Conservation (phyloP, 192 early-diverging fungal species). For the Mycoemilia scoparia region DNA sequence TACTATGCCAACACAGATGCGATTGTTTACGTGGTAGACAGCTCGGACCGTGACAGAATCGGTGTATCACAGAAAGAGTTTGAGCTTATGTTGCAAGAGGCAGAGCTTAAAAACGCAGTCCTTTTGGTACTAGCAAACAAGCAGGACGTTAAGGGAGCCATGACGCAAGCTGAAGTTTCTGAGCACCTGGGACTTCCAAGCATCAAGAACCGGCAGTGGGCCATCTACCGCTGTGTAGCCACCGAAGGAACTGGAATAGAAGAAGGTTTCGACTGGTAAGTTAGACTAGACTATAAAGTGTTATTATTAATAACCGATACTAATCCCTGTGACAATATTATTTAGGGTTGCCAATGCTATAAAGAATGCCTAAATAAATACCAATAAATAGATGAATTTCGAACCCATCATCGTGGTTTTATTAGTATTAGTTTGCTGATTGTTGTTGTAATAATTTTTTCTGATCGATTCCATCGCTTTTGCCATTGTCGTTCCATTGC, state of each 20-base stretch:
- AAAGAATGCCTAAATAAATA: slow-evolving; percentile 8
- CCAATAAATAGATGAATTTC: no score
- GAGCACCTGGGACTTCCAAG: slow-evolving; percentile 66
- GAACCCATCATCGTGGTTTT: no score
- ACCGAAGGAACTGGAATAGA: slow-evolving; percentile 85
- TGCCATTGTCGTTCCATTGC: no score
- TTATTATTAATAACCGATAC: no score
- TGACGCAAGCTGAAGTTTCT: slow-evolving; percentile 75
- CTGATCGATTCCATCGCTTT: no score
- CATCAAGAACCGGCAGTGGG: slow-evolving; percentile 81
- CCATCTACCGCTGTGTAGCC: slow-evolving; percentile 85
- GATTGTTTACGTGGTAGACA: slow-evolving; percentile 95
- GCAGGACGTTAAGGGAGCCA: slow-evolving; percentile 90
- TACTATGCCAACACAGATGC: slow-evolving; percentile 99
- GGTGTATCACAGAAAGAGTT: slow-evolving; percentile 76
- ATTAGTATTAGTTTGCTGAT: no score
- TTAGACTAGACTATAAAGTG: no score
- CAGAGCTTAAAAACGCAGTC: slow-evolving; percentile 74
- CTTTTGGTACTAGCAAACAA: slow-evolving; percentile 95
- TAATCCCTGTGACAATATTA: no score
- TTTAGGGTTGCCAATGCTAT: slow-evolving; percentile 25
- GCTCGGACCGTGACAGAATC: slow-evolving; percentile 77
- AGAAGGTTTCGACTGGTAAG: slow-evolving; percentile 86
- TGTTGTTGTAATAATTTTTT: no score
- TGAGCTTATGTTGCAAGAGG: slow-evolving; percentile 84